Conservation (phyloP, 805 yeast species). For the Hanseniaspora meyeri region DNA sequence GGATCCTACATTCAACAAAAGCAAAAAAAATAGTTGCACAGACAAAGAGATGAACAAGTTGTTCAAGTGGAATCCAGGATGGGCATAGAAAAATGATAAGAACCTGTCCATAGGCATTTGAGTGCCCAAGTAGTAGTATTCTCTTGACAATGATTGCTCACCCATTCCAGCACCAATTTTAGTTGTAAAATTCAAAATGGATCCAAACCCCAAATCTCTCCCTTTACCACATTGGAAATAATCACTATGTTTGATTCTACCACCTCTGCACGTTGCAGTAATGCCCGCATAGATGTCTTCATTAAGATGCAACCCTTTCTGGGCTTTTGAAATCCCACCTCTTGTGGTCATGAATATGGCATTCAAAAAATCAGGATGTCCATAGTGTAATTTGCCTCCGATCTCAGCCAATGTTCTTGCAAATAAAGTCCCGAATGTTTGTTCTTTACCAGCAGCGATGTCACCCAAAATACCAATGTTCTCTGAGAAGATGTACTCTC, state of each 20-base stretch:
- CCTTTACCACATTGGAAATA: slow-evolving; percentile 96
- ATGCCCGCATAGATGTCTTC: slow-evolving; percentile 96
- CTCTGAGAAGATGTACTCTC: slow-evolving; percentile 90
- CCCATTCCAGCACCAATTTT: slow-evolving; percentile 99
- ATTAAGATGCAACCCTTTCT: slow-evolving; percentile 80
- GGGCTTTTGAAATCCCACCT: slow-evolving; percentile 93
- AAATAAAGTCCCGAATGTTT: slow-evolving; percentile 90
- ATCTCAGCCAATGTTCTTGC: slow-evolving; percentile 87
- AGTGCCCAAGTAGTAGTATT: slow-evolving; percentile 82
- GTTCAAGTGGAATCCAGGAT: slow-evolving; percentile 90
- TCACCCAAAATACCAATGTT: slow-evolving; percentile 87
- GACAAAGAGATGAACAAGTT: slow-evolving; percentile 79
- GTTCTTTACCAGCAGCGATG: slow-evolving; percentile 95
- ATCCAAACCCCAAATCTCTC: slow-evolving; percentile 84
- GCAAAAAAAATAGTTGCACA: slow-evolving; percentile 73
- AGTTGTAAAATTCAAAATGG: slow-evolving; percentile 84
- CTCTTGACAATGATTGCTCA: slow-evolving; percentile 84
- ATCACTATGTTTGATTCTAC: slow-evolving; percentile 88
- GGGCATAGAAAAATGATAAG: slow-evolving; percentile 88
- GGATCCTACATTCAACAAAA: slow-evolving; percentile 68
- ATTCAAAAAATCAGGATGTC: slow-evolving; percentile 91
- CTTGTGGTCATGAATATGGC: slow-evolving; percentile 86
- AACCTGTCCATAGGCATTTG: slow-evolving; percentile 80
- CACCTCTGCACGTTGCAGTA: slow-evolving; percentile 80
- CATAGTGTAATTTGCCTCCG: slow-evolving; percentile 90